Conservation (phyloP, 2,329 filamentous ascomycete species). For the Nigrospora oryzae region DNA sequence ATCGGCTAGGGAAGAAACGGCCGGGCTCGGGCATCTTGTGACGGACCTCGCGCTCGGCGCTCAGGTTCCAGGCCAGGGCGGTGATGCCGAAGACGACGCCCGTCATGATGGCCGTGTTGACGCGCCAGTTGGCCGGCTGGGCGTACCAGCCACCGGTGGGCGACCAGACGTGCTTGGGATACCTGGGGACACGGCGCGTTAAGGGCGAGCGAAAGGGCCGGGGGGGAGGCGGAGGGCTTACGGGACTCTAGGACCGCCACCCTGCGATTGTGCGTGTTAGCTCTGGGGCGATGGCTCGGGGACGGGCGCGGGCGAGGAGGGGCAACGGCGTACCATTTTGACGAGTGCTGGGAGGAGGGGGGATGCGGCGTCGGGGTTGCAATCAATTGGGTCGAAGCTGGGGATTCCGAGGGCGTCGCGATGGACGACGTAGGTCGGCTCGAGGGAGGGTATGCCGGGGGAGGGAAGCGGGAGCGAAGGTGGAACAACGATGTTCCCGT, state of each 20-base stretch:
- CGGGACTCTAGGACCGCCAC: slow-evolving; percentile 64
- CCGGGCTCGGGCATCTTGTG: slow-evolving; percentile 70
- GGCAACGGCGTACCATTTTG: slow-evolving; percentile 45
- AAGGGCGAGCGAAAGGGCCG: background rate
- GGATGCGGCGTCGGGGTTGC: slow-evolving; percentile 1
- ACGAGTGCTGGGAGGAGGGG: slow-evolving; percentile 11
- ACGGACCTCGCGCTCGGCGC: slow-evolving; percentile 65
- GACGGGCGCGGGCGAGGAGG: no score
- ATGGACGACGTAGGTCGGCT: background rate
- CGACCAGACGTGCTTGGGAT: slow-evolving; percentile 99
- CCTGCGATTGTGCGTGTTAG: slow-evolving; percentile 42
- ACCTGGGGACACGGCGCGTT: slow-evolving; percentile 40
- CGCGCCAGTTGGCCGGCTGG: slow-evolving; percentile 90
- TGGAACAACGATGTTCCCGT: slow-evolving; percentile 1
- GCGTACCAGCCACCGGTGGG: slow-evolving; percentile 96
- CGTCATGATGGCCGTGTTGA: slow-evolving; percentile 75
- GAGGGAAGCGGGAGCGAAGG: background rate
- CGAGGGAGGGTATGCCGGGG: background rate
- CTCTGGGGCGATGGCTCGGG: background rate
- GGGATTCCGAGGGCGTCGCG: slow-evolving; percentile 2
- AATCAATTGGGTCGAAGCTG: slow-evolving; percentile 23
- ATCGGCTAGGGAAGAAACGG: slow-evolving; percentile 78
- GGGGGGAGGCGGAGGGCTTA: slow-evolving; percentile 26
- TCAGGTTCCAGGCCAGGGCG: slow-evolving; percentile 59
- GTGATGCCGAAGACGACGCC: slow-evolving; percentile 60